phyloP scores from a whole-genome alignment of 2,329 filamentous ascomycete genomes.

The Alternaria incomplexa region DNA sequence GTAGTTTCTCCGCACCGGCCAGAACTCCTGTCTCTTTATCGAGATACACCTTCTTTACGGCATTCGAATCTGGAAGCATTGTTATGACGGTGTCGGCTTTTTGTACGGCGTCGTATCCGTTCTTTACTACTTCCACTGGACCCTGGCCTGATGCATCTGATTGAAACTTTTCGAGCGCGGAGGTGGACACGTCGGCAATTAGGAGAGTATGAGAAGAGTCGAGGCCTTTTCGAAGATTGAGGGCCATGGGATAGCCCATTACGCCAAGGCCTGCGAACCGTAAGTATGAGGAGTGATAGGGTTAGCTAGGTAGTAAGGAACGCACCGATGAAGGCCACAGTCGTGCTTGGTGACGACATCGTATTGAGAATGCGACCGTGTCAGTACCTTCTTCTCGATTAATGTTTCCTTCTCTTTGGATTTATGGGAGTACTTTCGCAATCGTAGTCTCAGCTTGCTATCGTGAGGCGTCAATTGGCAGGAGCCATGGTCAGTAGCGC shows the following conservation, averaged over 20 bases:
- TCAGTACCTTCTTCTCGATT: neutral
- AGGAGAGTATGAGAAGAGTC: slow-evolving; percentile 38
- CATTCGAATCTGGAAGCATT: slow-evolving; percentile 49
- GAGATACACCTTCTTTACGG: slow-evolving; percentile 51
- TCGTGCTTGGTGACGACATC: slow-evolving; percentile 29
- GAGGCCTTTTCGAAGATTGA: slow-evolving; percentile 49
- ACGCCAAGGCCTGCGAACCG: slow-evolving; percentile 43
- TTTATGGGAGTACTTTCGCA: neutral
- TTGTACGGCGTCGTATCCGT: slow-evolving; percentile 49
- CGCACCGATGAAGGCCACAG: slow-evolving; percentile 33
- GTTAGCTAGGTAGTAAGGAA: neutral
- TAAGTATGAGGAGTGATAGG: slow-evolving; percentile 4
- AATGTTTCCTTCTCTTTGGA: too few species aligned
- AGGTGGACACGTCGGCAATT: slow-evolving; percentile 49
- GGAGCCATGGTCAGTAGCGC: neutral
- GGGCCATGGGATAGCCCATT: slow-evolving; percentile 53
- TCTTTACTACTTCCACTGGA: slow-evolving; percentile 44
- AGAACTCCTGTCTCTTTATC: slow-evolving; percentile 50
- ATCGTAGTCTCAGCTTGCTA: fast-evolving
- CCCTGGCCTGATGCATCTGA: slow-evolving; percentile 44
- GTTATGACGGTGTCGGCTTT: slow-evolving; percentile 50
- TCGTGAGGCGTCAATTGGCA: too few species aligned
- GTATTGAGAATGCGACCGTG: neutral
- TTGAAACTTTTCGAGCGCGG: slow-evolving; percentile 48
- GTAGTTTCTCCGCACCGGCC: slow-evolving; percentile 46